phyloP scores from a whole-genome alignment of 495 filamentous ascomycete species.

The Penicillium robsamsonii region DNA sequence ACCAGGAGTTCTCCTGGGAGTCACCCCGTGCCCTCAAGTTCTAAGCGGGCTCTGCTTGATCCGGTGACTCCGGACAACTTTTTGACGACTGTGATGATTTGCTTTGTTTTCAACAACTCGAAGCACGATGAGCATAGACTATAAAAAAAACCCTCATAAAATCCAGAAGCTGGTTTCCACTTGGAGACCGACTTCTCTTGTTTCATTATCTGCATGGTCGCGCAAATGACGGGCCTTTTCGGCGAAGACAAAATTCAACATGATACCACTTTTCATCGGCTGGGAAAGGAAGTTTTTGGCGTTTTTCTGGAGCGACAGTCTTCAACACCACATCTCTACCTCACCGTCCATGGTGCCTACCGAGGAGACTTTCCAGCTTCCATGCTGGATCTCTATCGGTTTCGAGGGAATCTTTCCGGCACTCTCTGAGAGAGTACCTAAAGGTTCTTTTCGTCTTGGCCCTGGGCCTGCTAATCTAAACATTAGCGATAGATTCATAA shows the following conservation, averaged over 20 bases:
- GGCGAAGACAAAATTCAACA: conserved; percentile 55
- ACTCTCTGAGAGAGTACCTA: conserved; percentile 7
- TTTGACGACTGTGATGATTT: conserved; percentile 53
- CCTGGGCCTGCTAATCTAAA: conserved; percentile 44
- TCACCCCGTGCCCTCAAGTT: conserved; percentile 90
- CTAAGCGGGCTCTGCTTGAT: conserved; percentile 50
- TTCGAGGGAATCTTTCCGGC: conserved; percentile 8
- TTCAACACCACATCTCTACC: conserved; percentile 37
- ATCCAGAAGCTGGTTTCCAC: conserved; percentile 20
- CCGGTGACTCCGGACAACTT: conserved; percentile 24
- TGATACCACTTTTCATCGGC: conserved; percentile 53
- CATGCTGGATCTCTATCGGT: conserved; percentile 10
- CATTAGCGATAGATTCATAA: conserved; percentile 47
- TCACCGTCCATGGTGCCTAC: conserved; percentile 14
- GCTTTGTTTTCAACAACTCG: conserved; percentile 65
- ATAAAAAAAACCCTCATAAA: conserved; percentile 31
- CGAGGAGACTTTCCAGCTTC: conserved; percentile 1
- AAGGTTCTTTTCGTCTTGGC: conserved; percentile 9
- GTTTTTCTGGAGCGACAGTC: conserved; percentile 47
- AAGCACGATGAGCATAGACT: conserved; percentile 49
- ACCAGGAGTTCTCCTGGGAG: conserved; percentile 98
- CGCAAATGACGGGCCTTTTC: conserved; percentile 36
- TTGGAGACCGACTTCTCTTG: conserved; percentile 24
- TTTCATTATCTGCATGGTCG: conserved; percentile 49
- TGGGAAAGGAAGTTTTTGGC: conserved; percentile 49